Evolutionary conservation across 495 filamentous ascomycete genomes (phyloP), one percentile per base, ranked within the genome.

Genomic region (Penicillium atrosanguineum): DNA sequence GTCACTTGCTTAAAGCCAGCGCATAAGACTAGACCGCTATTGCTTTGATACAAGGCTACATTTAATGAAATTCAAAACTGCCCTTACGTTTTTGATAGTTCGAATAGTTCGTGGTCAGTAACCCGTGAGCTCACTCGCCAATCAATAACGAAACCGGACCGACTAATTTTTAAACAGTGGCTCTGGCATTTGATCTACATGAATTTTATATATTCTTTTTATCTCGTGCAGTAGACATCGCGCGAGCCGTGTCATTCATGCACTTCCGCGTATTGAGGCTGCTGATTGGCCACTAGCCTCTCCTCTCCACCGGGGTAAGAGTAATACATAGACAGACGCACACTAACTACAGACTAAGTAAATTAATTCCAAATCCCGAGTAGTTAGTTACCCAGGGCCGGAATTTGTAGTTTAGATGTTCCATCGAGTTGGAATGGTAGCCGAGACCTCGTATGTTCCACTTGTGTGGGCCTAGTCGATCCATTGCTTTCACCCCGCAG

Each of bases 201-300:
- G 3, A 37, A 34, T n/a, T n/a, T n/a, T n/a, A 34, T 14, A 23
- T 23, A 23, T 31, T 20, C 39, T 42, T 46, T 37, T 49, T 18
- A 12, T 6, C n/a, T 50, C 23, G 31, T 46, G 51, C 51, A 58
- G 12, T 50, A 52, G 52, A 52, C 52, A 55, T 52, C 43, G 26
- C 55, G 15, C 44, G 44, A 47, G 42, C 47, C 51, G 51, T 55
- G 46, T 54, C 51, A 51, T 44, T 44, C 29, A 54, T 55, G 38
- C 56, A 59, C 37, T 44, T 20, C 39, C 38, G 15, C 15, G n/a
- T 23, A 37, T 34, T 12, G 43, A 34, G 12, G 21, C n/a, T 43
- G 48, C 48, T 44, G 52, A 59, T 59, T 59, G 57, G 57, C 23
- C 45, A 1, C 21, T 4, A 31, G 19, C n/a, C 6, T n/a, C n/a